Evolutionary conservation across 129 eudicot species (phyloP).

Genomic region (Saposhnikovia divaricata): DNA sequence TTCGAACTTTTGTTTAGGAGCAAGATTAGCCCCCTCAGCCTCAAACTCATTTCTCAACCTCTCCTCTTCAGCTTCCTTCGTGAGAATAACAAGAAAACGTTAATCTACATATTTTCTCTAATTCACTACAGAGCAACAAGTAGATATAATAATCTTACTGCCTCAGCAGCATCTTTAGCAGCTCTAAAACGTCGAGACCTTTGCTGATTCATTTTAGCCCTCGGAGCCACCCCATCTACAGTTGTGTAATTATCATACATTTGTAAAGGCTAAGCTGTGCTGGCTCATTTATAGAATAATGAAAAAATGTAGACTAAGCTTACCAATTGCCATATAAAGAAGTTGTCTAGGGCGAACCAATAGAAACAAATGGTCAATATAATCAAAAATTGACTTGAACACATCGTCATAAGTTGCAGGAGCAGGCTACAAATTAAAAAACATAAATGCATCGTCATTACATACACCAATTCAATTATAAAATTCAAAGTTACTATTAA

Average conservation of each 20-base stretch:
- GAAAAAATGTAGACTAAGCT: constrained; percentile 5
- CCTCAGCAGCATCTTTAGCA: constrained; percentile 96
- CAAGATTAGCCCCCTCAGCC: constrained; percentile 51
- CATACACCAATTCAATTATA: neutral
- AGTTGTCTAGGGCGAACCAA: constrained; percentile 92
- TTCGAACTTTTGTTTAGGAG: constrained; percentile 67
- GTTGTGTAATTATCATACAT: neutral
- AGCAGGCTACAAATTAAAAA: constrained; percentile 56
- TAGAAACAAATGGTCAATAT: constrained; percentile 84
- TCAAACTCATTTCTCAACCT: constrained; percentile 72
- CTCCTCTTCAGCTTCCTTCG: constrained; percentile 88
- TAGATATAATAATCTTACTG: constrained; percentile 38
- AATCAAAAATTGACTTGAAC: constrained; percentile 75
- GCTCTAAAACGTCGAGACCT: constrained; percentile 93
- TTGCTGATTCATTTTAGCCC: constrained; percentile 99
- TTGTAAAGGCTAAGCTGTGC: constrained; percentile 7
- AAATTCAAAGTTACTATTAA: neutral
- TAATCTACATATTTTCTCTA: neutral
- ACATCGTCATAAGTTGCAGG: constrained; percentile 88
- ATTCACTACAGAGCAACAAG: neutral
- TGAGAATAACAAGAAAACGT: constrained; percentile 11
- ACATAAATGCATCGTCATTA: neutral
- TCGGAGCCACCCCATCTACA: constrained; percentile 97
- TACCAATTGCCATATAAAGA: constrained; percentile 96
- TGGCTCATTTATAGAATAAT: neutral